phyloP scores from a whole-genome alignment of 768 basidiomycete genomes.

The Gloeophyllum trabeum region DNA sequence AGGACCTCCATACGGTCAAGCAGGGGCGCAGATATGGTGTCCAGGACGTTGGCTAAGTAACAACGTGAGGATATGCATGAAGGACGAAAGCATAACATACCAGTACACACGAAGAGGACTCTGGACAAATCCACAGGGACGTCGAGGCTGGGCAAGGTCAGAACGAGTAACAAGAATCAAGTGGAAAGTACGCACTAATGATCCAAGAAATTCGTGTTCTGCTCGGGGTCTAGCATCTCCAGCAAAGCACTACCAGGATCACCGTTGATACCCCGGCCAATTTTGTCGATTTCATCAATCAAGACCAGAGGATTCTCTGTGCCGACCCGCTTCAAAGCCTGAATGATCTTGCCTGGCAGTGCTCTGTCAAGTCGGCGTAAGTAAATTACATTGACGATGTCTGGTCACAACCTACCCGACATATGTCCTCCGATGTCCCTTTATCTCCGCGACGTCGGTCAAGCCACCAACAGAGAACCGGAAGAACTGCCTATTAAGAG shows the following conservation, averaged over 20 bases:
- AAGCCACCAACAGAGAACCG: constrained; percentile 94
- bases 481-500: constrained; percentile 88
- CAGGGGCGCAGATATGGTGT: constrained; percentile 88
- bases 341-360: constrained; percentile 90
- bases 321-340: constrained; percentile 85
- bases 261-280: constrained; percentile 83
- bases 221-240: constrained; percentile 93
- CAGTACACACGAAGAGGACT: constrained; percentile 95
- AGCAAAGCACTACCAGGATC: constrained; percentile 86
- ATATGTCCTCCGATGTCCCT: constrained; percentile 96
- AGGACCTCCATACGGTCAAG: constrained; percentile 96
- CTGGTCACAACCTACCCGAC: constrained; percentile 50
- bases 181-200: constrained; percentile 63
- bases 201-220: constrained; percentile 89
- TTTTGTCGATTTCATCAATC: constrained; percentile 96
- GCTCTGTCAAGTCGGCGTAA: constrained; percentile 34
- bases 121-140: constrained; percentile 93
- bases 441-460: constrained; percentile 98
- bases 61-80: neutral
- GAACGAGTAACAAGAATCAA: neutral
- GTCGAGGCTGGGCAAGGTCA: constrained; percentile 59
- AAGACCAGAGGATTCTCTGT: constrained; percentile 91
- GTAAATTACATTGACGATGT: neutral
- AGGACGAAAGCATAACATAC: constrained; percentile 16
- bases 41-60: constrained; percentile 67